phyloP scores from a whole-genome alignment of 139 green algal species.

The Asterochloris erici region DNA sequence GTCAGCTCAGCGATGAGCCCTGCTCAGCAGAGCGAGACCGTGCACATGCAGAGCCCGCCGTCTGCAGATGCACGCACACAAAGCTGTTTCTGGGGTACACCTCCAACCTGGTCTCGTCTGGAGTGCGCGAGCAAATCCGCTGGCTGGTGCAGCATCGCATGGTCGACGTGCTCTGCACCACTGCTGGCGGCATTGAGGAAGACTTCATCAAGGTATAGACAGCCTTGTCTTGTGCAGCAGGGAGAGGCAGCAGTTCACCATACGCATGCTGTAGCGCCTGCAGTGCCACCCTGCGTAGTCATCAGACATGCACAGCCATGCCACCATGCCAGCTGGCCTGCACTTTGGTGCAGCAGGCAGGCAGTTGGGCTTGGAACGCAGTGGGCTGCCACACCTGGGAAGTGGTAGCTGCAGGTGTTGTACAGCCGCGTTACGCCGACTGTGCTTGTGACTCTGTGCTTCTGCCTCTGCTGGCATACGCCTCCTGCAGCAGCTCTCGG shows the following conservation, averaged over 20 bases:
- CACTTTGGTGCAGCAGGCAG: too few relatives aligned
- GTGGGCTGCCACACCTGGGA: too few relatives aligned
- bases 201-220: constrained; percentile 91
- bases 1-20: constrained; percentile 82
- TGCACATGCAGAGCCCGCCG: constrained; percentile 26
- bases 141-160: constrained; percentile 84
- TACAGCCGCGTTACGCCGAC: too few relatives aligned
- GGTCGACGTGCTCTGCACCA: constrained; percentile 96
- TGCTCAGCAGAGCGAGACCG: constrained; percentile 32
- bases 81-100: constrained; percentile 98
- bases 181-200: constrained; percentile 95
- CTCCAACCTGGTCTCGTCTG: constrained; percentile 91
- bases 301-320: too few relatives aligned
- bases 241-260: too few relatives aligned
- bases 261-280: too few relatives aligned
- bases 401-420: too few relatives aligned
- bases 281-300: too few relatives aligned
- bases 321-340: too few relatives aligned
- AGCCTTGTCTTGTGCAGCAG: too few relatives aligned
- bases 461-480: neutral
- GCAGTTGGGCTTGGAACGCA: too few relatives aligned
- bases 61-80: constrained; percentile 34
- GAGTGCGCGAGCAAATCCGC: constrained; percentile 84
- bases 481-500: neutral
- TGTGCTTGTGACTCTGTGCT: neutral